Conservation (phyloP, 345 rosid species). For the Garcia nutans region DNA sequence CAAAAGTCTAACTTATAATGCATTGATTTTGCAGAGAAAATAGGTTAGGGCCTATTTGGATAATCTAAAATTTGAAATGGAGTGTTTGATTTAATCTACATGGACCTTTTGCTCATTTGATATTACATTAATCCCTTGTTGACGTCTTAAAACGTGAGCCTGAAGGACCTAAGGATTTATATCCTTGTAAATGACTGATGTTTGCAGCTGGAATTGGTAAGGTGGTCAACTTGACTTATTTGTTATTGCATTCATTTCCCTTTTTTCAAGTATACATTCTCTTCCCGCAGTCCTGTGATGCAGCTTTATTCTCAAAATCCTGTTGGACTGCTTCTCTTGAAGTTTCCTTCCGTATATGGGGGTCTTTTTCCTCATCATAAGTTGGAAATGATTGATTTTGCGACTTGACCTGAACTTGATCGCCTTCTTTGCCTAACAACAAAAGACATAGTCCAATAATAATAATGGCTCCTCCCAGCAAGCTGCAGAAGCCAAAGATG, state of each 20-base stretch:
- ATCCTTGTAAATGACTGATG: too few species aligned
- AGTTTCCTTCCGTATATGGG: not conserved
- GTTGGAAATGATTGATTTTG: conserved; percentile 16
- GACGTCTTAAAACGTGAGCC: too few species aligned
- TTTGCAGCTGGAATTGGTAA: not conserved
- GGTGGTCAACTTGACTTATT: not conserved
- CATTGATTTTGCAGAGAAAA: too few species aligned
- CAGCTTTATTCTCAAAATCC: conserved; percentile 8
- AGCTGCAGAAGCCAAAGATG: conserved; percentile 17
- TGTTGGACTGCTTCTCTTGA: not conserved
- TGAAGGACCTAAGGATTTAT: too few species aligned
- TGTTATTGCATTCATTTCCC: not conserved
- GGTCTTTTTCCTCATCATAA: conserved; percentile 2
- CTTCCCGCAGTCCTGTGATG: not conserved
- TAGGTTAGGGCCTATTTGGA: too few species aligned
- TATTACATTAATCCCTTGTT: too few species aligned
- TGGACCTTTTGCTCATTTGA: too few species aligned
- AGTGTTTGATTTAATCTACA: too few species aligned
- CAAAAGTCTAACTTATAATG: too few species aligned
- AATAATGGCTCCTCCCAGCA: conserved; percentile 30
- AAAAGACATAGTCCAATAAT: conserved; percentile 26
- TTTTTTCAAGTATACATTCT: not conserved
- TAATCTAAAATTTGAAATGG: too few species aligned
- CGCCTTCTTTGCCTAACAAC: conserved; percentile 37
- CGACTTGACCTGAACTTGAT: conserved; percentile 12